A percentile compares a stretch with the other conserved stretches of the same genome.
Evolutionary conservation across 495 filamentous ascomycete genomes (phyloP).

Genomic region (Aspergillus mulundensis): DNA sequence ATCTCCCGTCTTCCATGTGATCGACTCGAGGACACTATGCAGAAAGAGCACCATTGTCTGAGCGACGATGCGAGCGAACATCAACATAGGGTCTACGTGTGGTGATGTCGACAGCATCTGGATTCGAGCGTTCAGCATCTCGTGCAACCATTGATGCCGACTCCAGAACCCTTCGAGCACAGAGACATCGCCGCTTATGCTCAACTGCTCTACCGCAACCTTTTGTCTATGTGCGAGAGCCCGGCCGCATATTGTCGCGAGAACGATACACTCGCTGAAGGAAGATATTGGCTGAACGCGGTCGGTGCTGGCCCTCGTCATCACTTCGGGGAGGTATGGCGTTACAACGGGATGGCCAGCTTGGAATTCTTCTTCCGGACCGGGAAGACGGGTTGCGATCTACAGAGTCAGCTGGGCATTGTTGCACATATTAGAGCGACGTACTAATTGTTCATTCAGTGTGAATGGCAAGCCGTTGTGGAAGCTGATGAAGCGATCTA

Average conservation of each 20-base stretch:
- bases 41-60: conserved; percentile 39
- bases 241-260: conserved; percentile 46
- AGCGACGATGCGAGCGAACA: conserved; percentile 39
- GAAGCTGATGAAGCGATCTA: conserved; percentile 51
- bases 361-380: conserved; percentile 49
- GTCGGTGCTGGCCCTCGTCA: conserved; percentile 15
- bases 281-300: conserved; percentile 26
- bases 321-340: conserved; percentile 42
- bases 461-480: conserved; percentile 44
- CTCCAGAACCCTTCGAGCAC: conserved; percentile 37
- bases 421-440: conserved; percentile 2
- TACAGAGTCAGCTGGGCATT: background rate
- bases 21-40: conserved; percentile 22
- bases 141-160: conserved; percentile 47
- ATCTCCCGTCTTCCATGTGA: conserved; percentile 23
- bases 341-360: conserved; percentile 39
- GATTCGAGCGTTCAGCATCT: conserved; percentile 35
- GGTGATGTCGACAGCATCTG: conserved; percentile 20
- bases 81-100: conserved; percentile 43
- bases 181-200: conserved; percentile 9
- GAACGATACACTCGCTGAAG: conserved; percentile 44
- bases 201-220: conserved; percentile 23
- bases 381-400: conserved; percentile 22
- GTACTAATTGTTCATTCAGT: conserved; percentile 47
- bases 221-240: conserved; percentile 42